Percentiles rank a stretch among this genome's conserved stretches.
phyloP scores from a whole-genome alignment of 1,284 basidiomycete genomes.

The Cryptococcus sp. region DNA sequence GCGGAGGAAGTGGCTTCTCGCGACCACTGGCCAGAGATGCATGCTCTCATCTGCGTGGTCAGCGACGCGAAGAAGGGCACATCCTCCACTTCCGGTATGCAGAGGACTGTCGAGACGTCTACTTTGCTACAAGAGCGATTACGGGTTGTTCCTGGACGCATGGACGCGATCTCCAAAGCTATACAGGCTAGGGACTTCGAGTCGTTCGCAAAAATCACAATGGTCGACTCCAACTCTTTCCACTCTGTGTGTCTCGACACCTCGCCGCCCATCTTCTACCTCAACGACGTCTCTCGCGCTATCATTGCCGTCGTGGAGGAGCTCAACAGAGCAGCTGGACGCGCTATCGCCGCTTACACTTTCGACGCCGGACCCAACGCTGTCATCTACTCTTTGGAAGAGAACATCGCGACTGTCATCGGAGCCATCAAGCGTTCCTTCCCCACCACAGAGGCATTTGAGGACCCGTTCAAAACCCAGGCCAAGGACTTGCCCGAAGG shows the following conservation, averaged over 20 bases:
- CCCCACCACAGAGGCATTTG: slow-evolving; percentile 72
- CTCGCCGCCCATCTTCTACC: slow-evolving; percentile 96
- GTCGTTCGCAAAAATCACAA: slow-evolving; percentile 85
- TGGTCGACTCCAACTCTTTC: slow-evolving; percentile 98
- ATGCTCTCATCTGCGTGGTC: slow-evolving; percentile 97
- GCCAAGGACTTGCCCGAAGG: slow-evolving; percentile 60
- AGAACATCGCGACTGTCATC: slow-evolving; percentile 75
- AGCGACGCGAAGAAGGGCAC: slow-evolving; percentile 97
- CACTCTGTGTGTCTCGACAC: slow-evolving; percentile 98
- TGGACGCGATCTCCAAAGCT: slow-evolving; percentile 77
- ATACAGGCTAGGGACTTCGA: slow-evolving; percentile 84
- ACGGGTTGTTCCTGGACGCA: slow-evolving; percentile 82
- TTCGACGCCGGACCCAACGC: slow-evolving; percentile 99
- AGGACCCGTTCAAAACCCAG: slow-evolving; percentile 72
- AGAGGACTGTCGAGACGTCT: slow-evolving; percentile 92
- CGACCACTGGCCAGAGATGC: slow-evolving; percentile 90
- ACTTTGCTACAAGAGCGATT: slow-evolving; percentile 87
- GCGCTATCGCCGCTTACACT: slow-evolving; percentile 88
- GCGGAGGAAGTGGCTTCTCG: slow-evolving; percentile 85
- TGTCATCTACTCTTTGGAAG: slow-evolving; percentile 86
- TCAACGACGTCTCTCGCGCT: slow-evolving; percentile 90
- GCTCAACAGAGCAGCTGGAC: slow-evolving; percentile 80
- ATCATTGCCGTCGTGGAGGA: slow-evolving; percentile 88
- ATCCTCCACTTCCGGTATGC: slow-evolving; percentile 93
- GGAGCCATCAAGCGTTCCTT: slow-evolving; percentile 77